Evolutionary conservation across 2,329 filamentous ascomycete genomes (phyloP), one percentile per base, ranked within the genome.

Genomic region (Botryotinia narcissicola): DNA sequence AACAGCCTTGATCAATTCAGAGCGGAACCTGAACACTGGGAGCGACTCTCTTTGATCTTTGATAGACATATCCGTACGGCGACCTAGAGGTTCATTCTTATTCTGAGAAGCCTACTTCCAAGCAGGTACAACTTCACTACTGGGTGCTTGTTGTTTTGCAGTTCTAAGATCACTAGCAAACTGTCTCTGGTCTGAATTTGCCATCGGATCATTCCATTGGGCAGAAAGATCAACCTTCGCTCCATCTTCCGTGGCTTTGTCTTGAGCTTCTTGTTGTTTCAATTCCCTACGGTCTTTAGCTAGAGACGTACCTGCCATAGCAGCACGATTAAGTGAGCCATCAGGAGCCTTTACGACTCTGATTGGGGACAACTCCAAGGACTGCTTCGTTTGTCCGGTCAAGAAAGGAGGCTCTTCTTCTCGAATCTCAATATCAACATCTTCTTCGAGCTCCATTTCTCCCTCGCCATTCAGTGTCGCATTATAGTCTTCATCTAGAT

Each of bases 201-300:
- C 92, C 95, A 99, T 97, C 0, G 96, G 96, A 81, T 99, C 96
- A 73, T 98, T 92, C 97, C 97, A 99, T 82, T 98, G 94, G 20
- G 93, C 90, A 70, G 92, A 90, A 4, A 99, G 85, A 79, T 98
- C 94, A 46, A 96, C 92, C 79, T 94, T 92, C 0, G 90, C 85
- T 3, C 90, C 87, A 76, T 93, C 90, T 75, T 96, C 90, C 35
- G 94, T 92, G 3, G 85, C 85, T 83, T 92, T 85, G 83, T 92
- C 94, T 74, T 97, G 92, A 0, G 90, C 90, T 83, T 99, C 95
- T 80, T 97, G 92, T 79, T 97, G 93, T 75, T 93, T 90, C 77
- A 98, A 79, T 74, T 99, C 96, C 81, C 94, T 91, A 70, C 96
- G 88, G 81, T 99, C 96, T 81, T 96, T 97, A 6, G 95, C 93